Base-by-base conservation (phyloP, 345 rosid species). In the Lagerstroemia speciosa region DNA sequence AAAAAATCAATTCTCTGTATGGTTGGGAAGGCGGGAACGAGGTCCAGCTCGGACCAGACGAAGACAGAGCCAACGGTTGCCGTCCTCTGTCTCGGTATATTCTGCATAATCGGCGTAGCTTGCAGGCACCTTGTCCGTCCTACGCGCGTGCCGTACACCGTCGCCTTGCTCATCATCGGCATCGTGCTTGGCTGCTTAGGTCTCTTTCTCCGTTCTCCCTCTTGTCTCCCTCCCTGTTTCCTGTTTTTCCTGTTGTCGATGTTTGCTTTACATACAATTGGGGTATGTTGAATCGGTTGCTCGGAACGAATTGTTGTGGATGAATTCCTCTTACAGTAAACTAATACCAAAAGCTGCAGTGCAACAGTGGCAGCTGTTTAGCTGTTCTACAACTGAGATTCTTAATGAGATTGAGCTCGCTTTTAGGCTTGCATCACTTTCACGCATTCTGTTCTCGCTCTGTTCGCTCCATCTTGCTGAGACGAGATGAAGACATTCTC, bases 111-210 rank as follows among this genome's bases (percentile, higher is more conserved):
- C 41, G 99, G 97, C 60, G 85, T 88, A 31, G 99, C 90, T 17
- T 83, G 75, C 17, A 73, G 97, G 68, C 97, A 89, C 65, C 40
- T 85, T 68, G 74, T 94, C 50, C 87, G 97, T 0, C 94, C 97
- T 1, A 94, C 96, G 62, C 76, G 95, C 53, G 95, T 94, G 48
- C 99, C 97, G 9, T 94, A 91, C 78, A 94, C 97, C 26, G 93
- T 91, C 69, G 96, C 95, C 69, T 79, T 94, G 20, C 96, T 94
- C 72, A 69, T 89, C 41, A 78, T 89, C 67, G 97, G 99, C 74
- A 83, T 94, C 40, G 87, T 69, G 52, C 87, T 91, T 32, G 99
- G 99, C 67, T 85, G 91, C 71, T 40, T 94, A 34, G 99, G 97
- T 93, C 57, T 43, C 20, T 17, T 53, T 43, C 27, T n/a, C 31